Base-by-base conservation (phyloP, 1,284 basidiomycete genomes). In the Austroboletus rostrupii region DNA sequence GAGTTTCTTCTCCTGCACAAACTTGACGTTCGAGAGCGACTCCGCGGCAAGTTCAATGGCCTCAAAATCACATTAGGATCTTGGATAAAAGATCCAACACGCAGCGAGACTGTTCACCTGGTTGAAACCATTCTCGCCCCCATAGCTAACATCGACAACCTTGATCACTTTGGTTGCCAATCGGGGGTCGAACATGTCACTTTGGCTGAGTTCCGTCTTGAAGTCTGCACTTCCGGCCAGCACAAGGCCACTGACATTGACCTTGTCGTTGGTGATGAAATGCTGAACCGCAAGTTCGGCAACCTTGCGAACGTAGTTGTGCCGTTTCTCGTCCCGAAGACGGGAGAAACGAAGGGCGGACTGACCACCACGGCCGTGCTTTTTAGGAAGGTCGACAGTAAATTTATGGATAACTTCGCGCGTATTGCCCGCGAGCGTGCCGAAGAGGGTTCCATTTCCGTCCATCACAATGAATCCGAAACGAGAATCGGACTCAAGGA, bases 381-480 rank as follows among this genome's bases (percentile, higher is more conserved):
- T 99, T 79, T 99, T 99, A 45, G 97, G 97, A 19, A 99, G 80
- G 73, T 99, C 97, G 67, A 99, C 97, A 33, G 90, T 94, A 75
- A 99, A 97, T 72, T 99, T 99, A 76, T 99, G 94, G 51, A 97
- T 80, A 47, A 99, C 83, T 57, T 97, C 95, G 59, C 97, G 91
- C 19, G 97, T 97, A 74, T 99, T 99, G 48, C 97, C 97, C 0
- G 94, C 85, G 43, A 99, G 83, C 4, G 91, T 93, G 57, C 97
- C 97, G 61, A 98, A 99, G 40, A 99, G 86, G 19, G 92, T 90
- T 33, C 94, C 94, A 69, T 95, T 96, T 74, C 94, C 95, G 68
- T 96, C 95, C 97, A 99, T 99, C 68, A 99, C 90, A 70, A 99
- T 97, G 78, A 99, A 99, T 29, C 95, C 97, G 68, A 98, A 99